Conservation (phyloP, 2,329 filamentous ascomycete species). For the Chaetomium olivaceum region DNA sequence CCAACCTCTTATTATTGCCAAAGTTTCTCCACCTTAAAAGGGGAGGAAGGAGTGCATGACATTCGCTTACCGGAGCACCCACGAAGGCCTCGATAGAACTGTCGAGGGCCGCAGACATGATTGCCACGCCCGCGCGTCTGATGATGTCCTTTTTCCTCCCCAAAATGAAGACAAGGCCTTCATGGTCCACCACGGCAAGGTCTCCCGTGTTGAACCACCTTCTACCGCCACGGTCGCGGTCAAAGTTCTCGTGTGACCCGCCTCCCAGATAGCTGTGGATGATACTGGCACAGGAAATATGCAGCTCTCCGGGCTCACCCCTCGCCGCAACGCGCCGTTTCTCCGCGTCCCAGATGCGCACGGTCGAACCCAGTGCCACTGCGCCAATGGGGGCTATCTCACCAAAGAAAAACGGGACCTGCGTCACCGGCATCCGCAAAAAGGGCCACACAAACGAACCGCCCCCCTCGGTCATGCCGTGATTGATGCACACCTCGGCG, state of each 20-base stretch:
- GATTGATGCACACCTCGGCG: not conserved
- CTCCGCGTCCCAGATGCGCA: not conserved
- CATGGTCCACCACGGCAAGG: not conserved
- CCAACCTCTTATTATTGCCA: not conserved
- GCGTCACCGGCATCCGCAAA: not conserved
- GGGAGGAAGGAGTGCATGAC: too few relatives aligned
- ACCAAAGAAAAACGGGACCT: not conserved
- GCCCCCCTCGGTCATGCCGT: not conserved
- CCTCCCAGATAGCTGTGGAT: not conserved
- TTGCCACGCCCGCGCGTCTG: not conserved
- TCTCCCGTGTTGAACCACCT: conserved; percentile 1
- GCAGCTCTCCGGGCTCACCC: not conserved
- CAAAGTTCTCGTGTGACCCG: not conserved
- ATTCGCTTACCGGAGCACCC: not conserved
- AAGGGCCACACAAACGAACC: not conserved
- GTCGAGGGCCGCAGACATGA: not conserved
- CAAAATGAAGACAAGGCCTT: not conserved
- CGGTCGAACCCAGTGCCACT: not conserved
- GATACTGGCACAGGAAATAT: not conserved
- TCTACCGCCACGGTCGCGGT: not conserved
- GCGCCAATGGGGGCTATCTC: not conserved
- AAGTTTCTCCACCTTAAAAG: not conserved
- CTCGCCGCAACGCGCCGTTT: not conserved
- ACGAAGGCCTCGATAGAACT: not conserved
- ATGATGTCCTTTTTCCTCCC: not conserved